Evolutionary conservation across 2,329 filamentous ascomycete genomes (phyloP).

Genomic region (Pestalotiopsis sp.): DNA sequence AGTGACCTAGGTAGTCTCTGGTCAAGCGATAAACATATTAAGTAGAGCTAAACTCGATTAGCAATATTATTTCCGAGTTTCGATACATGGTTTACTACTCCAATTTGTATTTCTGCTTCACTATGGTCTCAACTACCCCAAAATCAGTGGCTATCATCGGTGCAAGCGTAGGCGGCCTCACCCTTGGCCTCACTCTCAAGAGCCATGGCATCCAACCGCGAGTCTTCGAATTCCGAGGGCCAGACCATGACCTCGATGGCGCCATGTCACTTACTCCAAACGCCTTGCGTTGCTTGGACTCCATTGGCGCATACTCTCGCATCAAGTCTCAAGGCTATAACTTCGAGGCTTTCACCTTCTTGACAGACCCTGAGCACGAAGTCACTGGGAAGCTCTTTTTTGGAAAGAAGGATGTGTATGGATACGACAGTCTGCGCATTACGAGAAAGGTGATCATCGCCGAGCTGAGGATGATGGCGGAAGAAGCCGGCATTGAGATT

Average conservation of each 20-base stretch:
- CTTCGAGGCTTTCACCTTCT: slow-evolving; percentile 50
- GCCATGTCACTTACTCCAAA: slow-evolving; percentile 62
- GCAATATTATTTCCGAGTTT: too few species aligned
- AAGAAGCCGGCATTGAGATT: slow-evolving; percentile 40
- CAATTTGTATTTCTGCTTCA: too few species aligned
- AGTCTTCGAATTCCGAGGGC: slow-evolving; percentile 51
- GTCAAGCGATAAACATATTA: too few species aligned
- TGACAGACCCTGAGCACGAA: slow-evolving; percentile 30
- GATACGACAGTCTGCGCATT: slow-evolving; percentile 54
- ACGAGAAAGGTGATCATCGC: slow-evolving; percentile 53
- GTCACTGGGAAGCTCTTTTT: slow-evolving; percentile 41
- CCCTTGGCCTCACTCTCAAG: slow-evolving; percentile 54
- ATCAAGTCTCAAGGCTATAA: slow-evolving; percentile 46
- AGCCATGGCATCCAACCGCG: slow-evolving; percentile 46
- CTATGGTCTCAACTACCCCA: background rate
- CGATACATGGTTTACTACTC: too few species aligned
- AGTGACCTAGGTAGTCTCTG: too few species aligned
- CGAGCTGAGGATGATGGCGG: slow-evolving; percentile 41
- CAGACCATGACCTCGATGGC: slow-evolving; percentile 44
- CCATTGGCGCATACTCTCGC: slow-evolving; percentile 45
- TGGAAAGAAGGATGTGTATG: slow-evolving; percentile 45
- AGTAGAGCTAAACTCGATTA: too few species aligned
- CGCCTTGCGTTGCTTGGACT: slow-evolving; percentile 53
- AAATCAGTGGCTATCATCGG: slow-evolving; percentile 18
- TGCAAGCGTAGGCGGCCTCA: slow-evolving; percentile 37